phyloP scores from a whole-genome alignment of 352 stramenopile genomes.

The Globisporangium polare region DNA sequence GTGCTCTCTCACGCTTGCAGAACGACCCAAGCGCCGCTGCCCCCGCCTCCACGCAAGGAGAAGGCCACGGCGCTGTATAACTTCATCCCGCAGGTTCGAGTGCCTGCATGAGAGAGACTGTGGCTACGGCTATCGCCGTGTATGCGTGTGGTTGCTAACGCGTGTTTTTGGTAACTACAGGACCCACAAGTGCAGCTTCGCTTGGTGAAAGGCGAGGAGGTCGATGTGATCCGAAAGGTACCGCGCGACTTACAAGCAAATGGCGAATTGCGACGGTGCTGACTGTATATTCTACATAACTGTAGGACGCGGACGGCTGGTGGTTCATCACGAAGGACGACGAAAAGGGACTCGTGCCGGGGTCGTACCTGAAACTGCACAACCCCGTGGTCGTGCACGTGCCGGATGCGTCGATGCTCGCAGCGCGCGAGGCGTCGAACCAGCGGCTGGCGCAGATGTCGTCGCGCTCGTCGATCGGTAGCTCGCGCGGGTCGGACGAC shows the following conservation, averaged over 20 bases:
- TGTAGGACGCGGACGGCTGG: conserved; percentile 73
- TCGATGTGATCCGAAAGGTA: conserved; percentile 74
- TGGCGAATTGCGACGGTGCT: no score
- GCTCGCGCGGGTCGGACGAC: conserved; percentile 19
- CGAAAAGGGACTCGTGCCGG: conserved; percentile 78
- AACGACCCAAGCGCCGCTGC: conserved; percentile 2
- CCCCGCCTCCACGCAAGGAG: conserved; percentile 38
- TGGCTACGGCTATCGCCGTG: neutral
- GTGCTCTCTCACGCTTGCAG: neutral
- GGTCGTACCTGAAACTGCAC: conserved; percentile 68
- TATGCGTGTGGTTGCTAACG: neutral
- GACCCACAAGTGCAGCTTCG: conserved; percentile 65
- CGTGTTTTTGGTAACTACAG: conserved; percentile 8
- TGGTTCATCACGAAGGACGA: conserved; percentile 78
- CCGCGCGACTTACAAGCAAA: neutral
- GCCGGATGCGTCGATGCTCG: conserved; percentile 55
- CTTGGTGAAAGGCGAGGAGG: conserved; percentile 61
- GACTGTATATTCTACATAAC: neutral
- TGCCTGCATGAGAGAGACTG: neutral
- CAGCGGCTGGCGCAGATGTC: conserved; percentile 62
- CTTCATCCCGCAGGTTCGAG: conserved; percentile 55
- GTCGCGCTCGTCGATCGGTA: conserved; percentile 23
- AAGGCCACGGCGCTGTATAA: conserved; percentile 73
- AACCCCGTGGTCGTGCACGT: conserved; percentile 48
- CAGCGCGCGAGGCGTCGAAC: conserved; percentile 72